Conservation (phyloP, 2,329 filamentous ascomycete genomes). For the Colletotrichum sublineola region DNA sequence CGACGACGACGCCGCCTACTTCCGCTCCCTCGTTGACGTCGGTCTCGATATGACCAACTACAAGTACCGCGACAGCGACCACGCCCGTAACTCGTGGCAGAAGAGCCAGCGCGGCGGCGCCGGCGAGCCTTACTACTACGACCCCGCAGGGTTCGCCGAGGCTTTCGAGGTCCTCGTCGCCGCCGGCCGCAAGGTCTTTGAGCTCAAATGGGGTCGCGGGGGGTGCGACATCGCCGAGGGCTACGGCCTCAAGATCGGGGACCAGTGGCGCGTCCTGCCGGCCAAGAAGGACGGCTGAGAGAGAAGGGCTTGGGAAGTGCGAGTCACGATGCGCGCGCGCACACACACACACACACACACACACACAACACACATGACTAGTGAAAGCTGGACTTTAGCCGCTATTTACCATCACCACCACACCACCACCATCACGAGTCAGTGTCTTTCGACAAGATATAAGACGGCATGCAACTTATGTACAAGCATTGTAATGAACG, state of each 20-base stretch:
- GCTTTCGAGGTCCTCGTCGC: slow-evolving; percentile 61
- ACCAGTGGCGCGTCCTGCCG: slow-evolving; percentile 62
- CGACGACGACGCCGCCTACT: neutral
- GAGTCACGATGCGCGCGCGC: neutral
- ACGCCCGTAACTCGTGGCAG: slow-evolving; percentile 66
- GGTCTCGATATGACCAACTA: slow-evolving; percentile 55
- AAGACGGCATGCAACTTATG: neutral
- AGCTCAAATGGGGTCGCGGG: slow-evolving; percentile 61
- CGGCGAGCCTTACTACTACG: slow-evolving; percentile 67
- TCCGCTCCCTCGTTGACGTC: slow-evolving; percentile 46
- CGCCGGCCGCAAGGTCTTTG: slow-evolving; percentile 57
- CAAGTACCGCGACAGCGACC: slow-evolving; percentile 55
- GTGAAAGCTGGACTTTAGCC: neutral
- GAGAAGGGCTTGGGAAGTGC: neutral
- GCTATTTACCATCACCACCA: no score
- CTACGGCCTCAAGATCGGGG: slow-evolving; percentile 54
- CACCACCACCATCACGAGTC: neutral
- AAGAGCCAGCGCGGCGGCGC: slow-evolving; percentile 62
- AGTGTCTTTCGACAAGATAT: neutral
- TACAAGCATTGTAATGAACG: no score
- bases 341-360: no score
- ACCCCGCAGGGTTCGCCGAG: slow-evolving; percentile 58
- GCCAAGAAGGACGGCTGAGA: slow-evolving; percentile 45
- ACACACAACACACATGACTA: neutral
- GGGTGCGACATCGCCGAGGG: slow-evolving; percentile 57